A percentile compares a stretch with the other conserved stretches of the same genome.
Conservation (phyloP, 768 basidiomycete genomes). For the Leccinum obscurum region DNA sequence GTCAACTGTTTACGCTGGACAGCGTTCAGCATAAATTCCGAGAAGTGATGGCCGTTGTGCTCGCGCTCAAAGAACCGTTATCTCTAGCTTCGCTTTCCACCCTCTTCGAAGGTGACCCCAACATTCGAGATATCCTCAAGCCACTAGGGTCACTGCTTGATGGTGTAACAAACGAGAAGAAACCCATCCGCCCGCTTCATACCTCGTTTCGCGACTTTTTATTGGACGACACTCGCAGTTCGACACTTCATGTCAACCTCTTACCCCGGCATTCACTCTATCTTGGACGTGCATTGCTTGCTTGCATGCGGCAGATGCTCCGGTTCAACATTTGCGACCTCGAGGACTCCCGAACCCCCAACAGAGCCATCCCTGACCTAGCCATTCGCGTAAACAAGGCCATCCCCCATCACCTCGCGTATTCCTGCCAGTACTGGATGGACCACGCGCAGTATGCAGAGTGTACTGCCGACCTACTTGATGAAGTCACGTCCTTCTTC, state of each 20-base stretch:
- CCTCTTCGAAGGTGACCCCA: constrained; percentile 13
- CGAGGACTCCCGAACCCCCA: constrained; percentile 34
- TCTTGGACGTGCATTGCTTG: constrained; percentile 31
- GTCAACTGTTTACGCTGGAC: constrained; percentile 14
- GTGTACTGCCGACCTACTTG: constrained; percentile 16
- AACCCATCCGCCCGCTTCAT: constrained; percentile 33
- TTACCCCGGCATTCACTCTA: constrained; percentile 11
- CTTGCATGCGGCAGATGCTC: constrained; percentile 33
- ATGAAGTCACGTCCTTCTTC: constrained; percentile 22
- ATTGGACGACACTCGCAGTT: constrained; percentile 22
- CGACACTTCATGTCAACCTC: constrained; percentile 21
- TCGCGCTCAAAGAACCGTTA: constrained; percentile 21
- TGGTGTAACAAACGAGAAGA: constrained; percentile 14
- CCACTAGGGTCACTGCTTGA: constrained; percentile 26
- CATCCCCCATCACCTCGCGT: constrained; percentile 35
- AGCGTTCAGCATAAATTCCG: constrained; percentile 13
- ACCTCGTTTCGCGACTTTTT: constrained; percentile 39
- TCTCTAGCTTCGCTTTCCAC: constrained; percentile 14
- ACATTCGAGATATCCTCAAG: constrained; percentile 18
- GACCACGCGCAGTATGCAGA: constrained; percentile 24
- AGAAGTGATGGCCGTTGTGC: constrained; percentile 23
- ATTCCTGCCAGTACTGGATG: constrained; percentile 40
- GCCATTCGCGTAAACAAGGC: constrained; percentile 13
- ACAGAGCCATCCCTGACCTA: constrained; percentile 27
- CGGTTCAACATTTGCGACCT: constrained; percentile 42